Percentiles rank a stretch among this genome's conserved stretches.
Evolutionary conservation across 306 rosid genomes (phyloP).

Genomic region (Vicia sativa): DNA sequence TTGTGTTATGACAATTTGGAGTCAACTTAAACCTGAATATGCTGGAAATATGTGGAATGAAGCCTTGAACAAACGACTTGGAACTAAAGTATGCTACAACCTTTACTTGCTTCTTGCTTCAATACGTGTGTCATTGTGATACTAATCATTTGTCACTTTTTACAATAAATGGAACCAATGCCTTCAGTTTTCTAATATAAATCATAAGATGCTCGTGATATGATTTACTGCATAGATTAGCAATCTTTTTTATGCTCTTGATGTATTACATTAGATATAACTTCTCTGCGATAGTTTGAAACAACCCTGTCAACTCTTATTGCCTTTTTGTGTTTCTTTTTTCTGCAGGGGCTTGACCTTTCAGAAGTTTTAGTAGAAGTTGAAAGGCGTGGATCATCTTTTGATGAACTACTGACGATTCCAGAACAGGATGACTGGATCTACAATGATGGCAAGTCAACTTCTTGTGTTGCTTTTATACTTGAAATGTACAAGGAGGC

Average conservation of each 20-base stretch:
- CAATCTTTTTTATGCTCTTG: slow-evolving; percentile 12
- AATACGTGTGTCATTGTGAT: neutral
- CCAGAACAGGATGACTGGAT: slow-evolving; percentile 96
- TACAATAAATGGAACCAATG: neutral
- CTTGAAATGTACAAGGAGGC: slow-evolving; percentile 95
- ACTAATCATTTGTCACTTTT: slow-evolving; percentile 24
- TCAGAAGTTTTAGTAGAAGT: slow-evolving; percentile 83
- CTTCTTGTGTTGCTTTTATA: slow-evolving; percentile 87
- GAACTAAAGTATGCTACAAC: slow-evolving; percentile 64
- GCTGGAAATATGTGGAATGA: slow-evolving; percentile 98
- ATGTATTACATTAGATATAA: neutral
- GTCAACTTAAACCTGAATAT: slow-evolving; percentile 79
- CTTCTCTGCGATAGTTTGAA: slow-evolving; percentile 17
- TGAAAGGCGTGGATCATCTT: slow-evolving; percentile 83
- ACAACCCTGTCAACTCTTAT: slow-evolving; percentile 9
- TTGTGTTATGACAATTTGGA: slow-evolving; percentile 96
- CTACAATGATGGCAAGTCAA: slow-evolving; percentile 87
- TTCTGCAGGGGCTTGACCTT: slow-evolving; percentile 76
- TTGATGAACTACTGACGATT: slow-evolving; percentile 78
- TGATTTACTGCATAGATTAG: slow-evolving; percentile 25
- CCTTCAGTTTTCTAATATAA: slow-evolving; percentile 13
- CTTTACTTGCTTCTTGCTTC: slow-evolving; percentile 18
- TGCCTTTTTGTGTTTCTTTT: slow-evolving; percentile 42
- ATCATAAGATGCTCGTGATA: slow-evolving; percentile 31
- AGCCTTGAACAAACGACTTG: slow-evolving; percentile 94